Evolutionary conservation across 192 early-diverging fungal genomes (phyloP), one percentile per base, ranked within the genome.

Genomic region (Linnemannia elongata): DNA sequence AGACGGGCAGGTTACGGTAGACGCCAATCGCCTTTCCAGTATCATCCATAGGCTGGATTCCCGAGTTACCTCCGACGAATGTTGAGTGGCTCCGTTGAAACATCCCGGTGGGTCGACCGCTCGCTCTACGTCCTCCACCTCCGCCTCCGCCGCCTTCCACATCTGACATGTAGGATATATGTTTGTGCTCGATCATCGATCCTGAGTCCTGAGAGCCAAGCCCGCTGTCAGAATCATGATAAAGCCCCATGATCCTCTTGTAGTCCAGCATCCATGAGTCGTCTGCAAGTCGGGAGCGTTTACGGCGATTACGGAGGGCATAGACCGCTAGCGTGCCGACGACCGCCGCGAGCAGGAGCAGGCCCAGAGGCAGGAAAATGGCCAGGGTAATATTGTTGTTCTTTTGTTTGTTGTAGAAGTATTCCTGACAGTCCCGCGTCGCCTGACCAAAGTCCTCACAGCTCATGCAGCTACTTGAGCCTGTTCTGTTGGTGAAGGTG

Each of bases 231-330:
- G 74, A 71, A 38, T 82, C 85, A 24, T 75, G 85, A 45, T 87
- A 81, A 7, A 81, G 79, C 12, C 80, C 80, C 85, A 87, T 87
- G 22, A 87, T 74, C 13, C 54, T 63, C 66, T 87, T 87, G 80
- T 81, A 87, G 44, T 87, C 79, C 35, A 87, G 76, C 57, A 81
- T 80, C 85, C 85, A 87, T 27, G 85, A 87, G 54, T 87, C 85
- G 39, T 87, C 85, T 0, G 68, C 30, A n/a, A 87, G 74, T 20
- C 85, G 79, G 9, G 75, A 76, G 6, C 76, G 80, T 18, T 77
- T 79, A n/a, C 69, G 81, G 5, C 80, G 75, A 36, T 41, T 87
- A 15, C 79, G 79, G 35, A 49, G 79, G n/a, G 38, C 30, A 63
- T 60, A 78, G 30, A 71, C 15, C 17, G 78, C 22, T 5, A 69